A percentile compares a stretch with the other conserved stretches of the same genome.
These are phyloP conservation scores for Gnetum montanum DNA, from an alignment of 75 land plant genomes.

Conservation along the genomic window DNA sequence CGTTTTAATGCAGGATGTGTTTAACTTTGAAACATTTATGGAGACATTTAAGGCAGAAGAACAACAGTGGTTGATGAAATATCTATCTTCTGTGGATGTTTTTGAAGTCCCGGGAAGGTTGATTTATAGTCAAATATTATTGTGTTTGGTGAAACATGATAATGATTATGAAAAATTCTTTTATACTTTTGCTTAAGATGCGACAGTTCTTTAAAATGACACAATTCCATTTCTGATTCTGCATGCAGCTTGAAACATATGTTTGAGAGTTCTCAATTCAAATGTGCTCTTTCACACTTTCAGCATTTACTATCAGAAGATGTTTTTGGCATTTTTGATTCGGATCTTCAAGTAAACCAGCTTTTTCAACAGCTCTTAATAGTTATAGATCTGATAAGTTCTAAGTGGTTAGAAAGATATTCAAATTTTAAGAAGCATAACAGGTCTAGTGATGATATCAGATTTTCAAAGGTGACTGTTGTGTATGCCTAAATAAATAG, in stretches of 20 bases:
- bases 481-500: too few species aligned
- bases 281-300: conserved; percentile 29
- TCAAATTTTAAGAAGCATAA: conserved; percentile 18
- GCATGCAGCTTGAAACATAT: conserved; percentile 35
- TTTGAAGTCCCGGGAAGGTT: conserved; percentile 20
- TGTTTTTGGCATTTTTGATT: conserved; percentile 33
- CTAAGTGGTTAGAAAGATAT: conserved; percentile 36
- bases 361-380: conserved; percentile 42
- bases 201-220: too few species aligned
- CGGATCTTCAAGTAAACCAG: conserved; percentile 26
- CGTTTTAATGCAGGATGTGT: conserved; percentile 34
- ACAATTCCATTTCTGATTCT: too few species aligned
- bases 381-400: conserved; percentile 20
- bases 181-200: too few species aligned
- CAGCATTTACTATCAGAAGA: conserved; percentile 33
- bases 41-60: conserved; percentile 30
- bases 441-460: conserved; percentile 15
- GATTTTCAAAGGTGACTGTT: conserved; percentile 23
- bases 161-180: too few species aligned
- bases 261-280: conserved; percentile 35
- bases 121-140: too few species aligned
- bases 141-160: too few species aligned
- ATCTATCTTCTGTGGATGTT: conserved; percentile 25
- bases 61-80: conserved; percentile 25
- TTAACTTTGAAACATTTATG: conserved; percentile 37